These are phyloP conservation scores for Hippophae tibetana DNA, from an alignment of 306 rosid genomes.

Conservation along the genomic window DNA sequence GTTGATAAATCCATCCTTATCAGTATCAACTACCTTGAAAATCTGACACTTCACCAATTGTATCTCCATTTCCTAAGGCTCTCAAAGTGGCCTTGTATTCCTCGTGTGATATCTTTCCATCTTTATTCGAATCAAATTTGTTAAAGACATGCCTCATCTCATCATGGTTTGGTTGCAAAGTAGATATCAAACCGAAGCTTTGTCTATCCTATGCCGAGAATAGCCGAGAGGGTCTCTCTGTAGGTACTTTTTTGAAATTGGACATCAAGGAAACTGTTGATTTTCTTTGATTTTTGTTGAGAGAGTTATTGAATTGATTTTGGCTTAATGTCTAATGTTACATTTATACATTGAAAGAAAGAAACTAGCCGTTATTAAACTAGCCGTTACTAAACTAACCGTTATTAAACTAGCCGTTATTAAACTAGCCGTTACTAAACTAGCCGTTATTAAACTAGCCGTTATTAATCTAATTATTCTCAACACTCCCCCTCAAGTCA, in stretches of 20 bases:
- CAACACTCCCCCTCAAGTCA: too few relatives aligned
- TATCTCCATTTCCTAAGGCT: conserved; percentile 47
- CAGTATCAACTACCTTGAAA: conserved; percentile 57
- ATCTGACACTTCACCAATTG: conserved; percentile 53
- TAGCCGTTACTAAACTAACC: too few relatives aligned
- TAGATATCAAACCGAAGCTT: conserved; percentile 30
- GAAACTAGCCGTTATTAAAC: too few relatives aligned
- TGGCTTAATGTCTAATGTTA: too few relatives aligned
- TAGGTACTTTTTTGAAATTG: conserved; percentile 58
- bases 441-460: too few relatives aligned
- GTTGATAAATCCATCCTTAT: conserved; percentile 71
- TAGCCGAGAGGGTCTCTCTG: conserved; percentile 45
- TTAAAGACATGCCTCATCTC: conserved; percentile 80
- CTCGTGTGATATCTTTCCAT: conserved; percentile 63
- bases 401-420: too few relatives aligned
- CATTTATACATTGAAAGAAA: too few relatives aligned
- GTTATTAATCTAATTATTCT: too few relatives aligned
- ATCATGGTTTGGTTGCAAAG: conserved; percentile 44
- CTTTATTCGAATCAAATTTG: conserved; percentile 61
- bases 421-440: too few relatives aligned
- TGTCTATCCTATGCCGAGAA: conserved; percentile 43
- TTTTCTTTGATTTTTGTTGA: too few relatives aligned
- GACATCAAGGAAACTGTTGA: conserved; percentile 78
- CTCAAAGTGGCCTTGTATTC: conserved; percentile 55
- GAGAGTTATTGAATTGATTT: too few relatives aligned